Evolutionary conservation across 225 moss, liverwort and hornwort species (phyloP), one percentile per base, ranked within the genome.

Genomic region (Anthoceros angustus): DNA sequence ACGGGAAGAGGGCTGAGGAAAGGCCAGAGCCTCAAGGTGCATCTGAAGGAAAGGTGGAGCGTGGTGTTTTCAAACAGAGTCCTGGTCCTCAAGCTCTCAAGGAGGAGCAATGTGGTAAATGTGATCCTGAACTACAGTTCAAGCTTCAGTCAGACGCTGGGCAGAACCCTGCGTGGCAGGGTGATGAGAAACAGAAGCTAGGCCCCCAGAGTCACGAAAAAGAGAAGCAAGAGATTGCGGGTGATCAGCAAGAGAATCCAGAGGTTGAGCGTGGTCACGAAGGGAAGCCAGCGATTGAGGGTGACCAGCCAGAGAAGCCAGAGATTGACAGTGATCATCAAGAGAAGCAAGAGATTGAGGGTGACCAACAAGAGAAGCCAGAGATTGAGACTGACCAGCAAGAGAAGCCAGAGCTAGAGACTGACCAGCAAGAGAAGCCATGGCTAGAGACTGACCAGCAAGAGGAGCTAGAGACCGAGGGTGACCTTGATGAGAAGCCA

Each of bases 401-500:
- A 12, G 12, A 12, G 12, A 18, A 48, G 18, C 46, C 12, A 48
- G 14, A 48, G 46, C 46, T 48, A 12, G 46, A 48, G 12, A 48
- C 18, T 12, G 46, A 48, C 14, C 2, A 12, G 46, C 14, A 18
- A 48, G 46, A 48, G 12, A 48, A 48, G 12, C 14, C 18, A 48
- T 1, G 5, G 12, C 46, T 48, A 0, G 5, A 48, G 46, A 18
- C 46, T 12, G 2, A 48, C 12, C 46, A 18, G 5, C 12, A 48
- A 48, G 46, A 48, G 18, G 2, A 12, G 46, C 18, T 5, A 48
- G 46, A 48, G 46, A 63, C 10, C 9, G 73, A 78, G 49, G 25
- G 20, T n/a, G 71, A 68, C 61, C 24, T 70, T 69, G 78, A 75
- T 68, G 81, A 81, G 20, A 70, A 77, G 68, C 75, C 81, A 40